Conservation (phyloP, 176 grass and related monocot genomes). For the Cenchrus purpureus region DNA sequence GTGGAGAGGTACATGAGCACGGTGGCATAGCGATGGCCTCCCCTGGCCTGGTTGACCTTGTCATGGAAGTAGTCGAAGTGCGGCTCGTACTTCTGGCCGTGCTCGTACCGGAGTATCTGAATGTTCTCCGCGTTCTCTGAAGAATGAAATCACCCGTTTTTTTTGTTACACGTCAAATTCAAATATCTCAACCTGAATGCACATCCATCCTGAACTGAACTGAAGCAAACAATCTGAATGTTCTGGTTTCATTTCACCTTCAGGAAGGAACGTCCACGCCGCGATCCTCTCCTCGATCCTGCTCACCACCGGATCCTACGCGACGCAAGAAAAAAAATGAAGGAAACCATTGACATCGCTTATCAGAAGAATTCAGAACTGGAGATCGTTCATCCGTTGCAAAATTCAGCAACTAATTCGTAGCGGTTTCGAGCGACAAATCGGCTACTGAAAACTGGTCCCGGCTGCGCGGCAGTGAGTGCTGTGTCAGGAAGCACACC, state of each 20-base stretch:
- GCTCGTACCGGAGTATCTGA: conserved; percentile 59
- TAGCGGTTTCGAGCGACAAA: neutral
- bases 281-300: conserved; percentile 60
- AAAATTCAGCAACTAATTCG: neutral
- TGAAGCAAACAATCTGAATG: neutral
- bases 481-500: conserved; percentile 7
- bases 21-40: conserved; percentile 65
- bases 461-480: neutral
- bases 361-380: neutral
- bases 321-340: neutral
- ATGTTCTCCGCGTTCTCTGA: conserved; percentile 70
- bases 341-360: neutral
- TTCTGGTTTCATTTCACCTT: conserved; percentile 36
- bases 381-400: neutral
- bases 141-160: neutral
- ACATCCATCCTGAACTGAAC: neutral
- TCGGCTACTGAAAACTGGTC: neutral
- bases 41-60: conserved; percentile 49
- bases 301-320: conserved; percentile 27
- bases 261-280: conserved; percentile 63
- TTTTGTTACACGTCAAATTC: neutral
- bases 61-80: conserved; percentile 72
- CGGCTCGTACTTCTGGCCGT: conserved; percentile 62
- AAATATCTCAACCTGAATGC: neutral
- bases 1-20: conserved; percentile 76